Evolutionary conservation across 352 stramenopile genomes (phyloP).

Genomic region (Globisporangium uncinulatum): DNA sequence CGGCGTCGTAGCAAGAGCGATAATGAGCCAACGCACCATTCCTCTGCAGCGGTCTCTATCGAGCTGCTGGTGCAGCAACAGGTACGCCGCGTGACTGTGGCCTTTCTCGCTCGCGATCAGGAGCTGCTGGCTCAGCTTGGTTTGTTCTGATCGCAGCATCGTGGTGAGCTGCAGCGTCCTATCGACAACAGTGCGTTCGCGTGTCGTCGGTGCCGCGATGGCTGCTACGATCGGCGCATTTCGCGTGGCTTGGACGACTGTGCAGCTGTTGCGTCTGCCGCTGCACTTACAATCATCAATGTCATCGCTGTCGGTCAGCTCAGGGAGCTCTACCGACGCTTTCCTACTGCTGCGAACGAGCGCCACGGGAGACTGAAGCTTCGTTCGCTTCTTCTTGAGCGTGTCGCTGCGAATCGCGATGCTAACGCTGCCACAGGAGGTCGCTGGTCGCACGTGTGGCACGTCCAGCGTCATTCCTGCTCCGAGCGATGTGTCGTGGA

Average conservation of each 20-base stretch:
- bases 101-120: conserved; percentile 70
- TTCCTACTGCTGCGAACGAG: not conserved
- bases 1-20: not conserved
- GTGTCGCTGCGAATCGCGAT: not conserved
- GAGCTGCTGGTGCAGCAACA: conserved; percentile 62
- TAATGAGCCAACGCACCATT: conserved; percentile 28
- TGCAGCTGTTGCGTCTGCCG: not conserved
- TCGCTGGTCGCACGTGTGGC: conserved; percentile 9
- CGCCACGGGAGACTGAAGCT: not conserved
- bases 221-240: not conserved
- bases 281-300: not conserved
- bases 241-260: not conserved
- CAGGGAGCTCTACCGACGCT: conserved; percentile 1
- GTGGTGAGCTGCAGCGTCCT: conserved; percentile 27
- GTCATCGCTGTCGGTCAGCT: conserved; percentile 3
- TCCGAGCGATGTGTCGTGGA: not conserved
- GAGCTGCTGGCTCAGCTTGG: conserved; percentile 48
- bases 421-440: conserved; percentile 4
- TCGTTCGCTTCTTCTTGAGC: conserved; percentile 2
- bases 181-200: conserved; percentile 8
- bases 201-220: not conserved
- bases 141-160: conserved; percentile 31
- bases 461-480: conserved; percentile 31
- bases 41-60: conserved; percentile 52
- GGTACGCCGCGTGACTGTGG: conserved; percentile 53